Base-by-base conservation (phyloP, 1,284 basidiomycete genomes). In the Omphalotus olearius region DNA sequence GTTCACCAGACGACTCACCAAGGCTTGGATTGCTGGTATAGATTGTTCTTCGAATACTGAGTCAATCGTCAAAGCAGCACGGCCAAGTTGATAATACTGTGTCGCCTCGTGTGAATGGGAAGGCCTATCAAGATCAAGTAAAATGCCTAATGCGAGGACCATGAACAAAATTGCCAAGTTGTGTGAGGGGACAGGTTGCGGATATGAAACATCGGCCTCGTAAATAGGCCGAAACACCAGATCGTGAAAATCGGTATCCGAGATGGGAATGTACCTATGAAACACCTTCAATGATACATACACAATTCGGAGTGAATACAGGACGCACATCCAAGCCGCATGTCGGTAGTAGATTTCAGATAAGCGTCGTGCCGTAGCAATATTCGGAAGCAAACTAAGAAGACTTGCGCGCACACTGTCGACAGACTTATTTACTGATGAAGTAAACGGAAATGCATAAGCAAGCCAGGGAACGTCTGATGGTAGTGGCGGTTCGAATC, bases 271-370 rank as follows among this genome's bases (percentile, higher is more conserved):
- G 65, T 85, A 83, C 80, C 82, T 83, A 51, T 25, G 50, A 48
- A 50, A n/a, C 7, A 52, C 42, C 40, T 57, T 52, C 45, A 48
- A 20, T 49, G 47, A 51, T n/a, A 6, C 14, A 4, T 14, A 33
- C 41, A 54, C 37, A 41, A 45, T n/a, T 46, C 41, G 20, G 43
- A 30, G 47, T 11, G 45, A 42, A 49, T 50, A 33, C 42, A 47
- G 38, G 57, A 76, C 80, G 56, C 63, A 83, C 83, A 85, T 82
- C 82, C 82, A 86, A 52, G 80, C 79, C 53, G 80, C 82, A 62
- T 84, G 78, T 59, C 74, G 73, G 64, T 75, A 86, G 65, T 86
- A 86, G 25, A 74, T 67, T 37, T 74, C 69, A 50, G 70, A 69
- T 42, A 82, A 66, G 23, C 64, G 66, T 56, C 68, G 69, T 2